Base-by-base conservation (phyloP, 2,329 filamentous ascomycete genomes). In the Microthyrium microscopicum region DNA sequence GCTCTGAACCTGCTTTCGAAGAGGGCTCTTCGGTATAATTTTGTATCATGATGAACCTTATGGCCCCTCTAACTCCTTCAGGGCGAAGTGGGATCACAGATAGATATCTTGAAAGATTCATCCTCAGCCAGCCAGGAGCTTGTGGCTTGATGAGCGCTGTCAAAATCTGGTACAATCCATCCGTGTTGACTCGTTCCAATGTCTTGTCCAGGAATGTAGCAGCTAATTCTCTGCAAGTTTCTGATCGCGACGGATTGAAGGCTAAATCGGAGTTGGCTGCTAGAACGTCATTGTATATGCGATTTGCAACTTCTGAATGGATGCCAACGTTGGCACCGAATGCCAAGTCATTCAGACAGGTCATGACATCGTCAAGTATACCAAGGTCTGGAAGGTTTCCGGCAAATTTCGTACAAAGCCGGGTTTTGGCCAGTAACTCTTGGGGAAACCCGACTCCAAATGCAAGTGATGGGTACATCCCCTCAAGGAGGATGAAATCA, bases 21-120 rank as follows among this genome's bases (percentile, higher is more conserved):
- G n/a, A n/a, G n/a, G n/a, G n/a, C n/a, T n/a, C n/a, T n/a, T n/a
- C n/a, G n/a, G n/a, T n/a, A 0, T 75, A 68, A 39, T 79, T 75
- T 5, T 78, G 70, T 1, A 74, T 66, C 37, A 79, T 76, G 22
- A 82, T 61, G 45, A 81, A 81, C 46, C 81, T 76, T 39, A 81
- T 60, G 0, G 72, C 76, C 18, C 70, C 66, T 21, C 76, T 65
- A 11, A 82, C 72, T 13, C 77, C 77, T 39, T 70, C 64, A 3
- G 58, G 54, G 4, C 75, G 61, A 18, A 79, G 57, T 1, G 77
- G 76, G 7, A 81, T 46, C 9, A 61, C 48, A 2, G 73, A 70
- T 28, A 82, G 58, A 9, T 66, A 59, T 36, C 61, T 61, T 42
- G 74, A 58, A 2, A 81, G 47, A 26, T 61, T 61, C 13, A 60